Conservation (phyloP, 805 yeast species). For the Schwanniomyces pseudopolymorphus region DNA sequence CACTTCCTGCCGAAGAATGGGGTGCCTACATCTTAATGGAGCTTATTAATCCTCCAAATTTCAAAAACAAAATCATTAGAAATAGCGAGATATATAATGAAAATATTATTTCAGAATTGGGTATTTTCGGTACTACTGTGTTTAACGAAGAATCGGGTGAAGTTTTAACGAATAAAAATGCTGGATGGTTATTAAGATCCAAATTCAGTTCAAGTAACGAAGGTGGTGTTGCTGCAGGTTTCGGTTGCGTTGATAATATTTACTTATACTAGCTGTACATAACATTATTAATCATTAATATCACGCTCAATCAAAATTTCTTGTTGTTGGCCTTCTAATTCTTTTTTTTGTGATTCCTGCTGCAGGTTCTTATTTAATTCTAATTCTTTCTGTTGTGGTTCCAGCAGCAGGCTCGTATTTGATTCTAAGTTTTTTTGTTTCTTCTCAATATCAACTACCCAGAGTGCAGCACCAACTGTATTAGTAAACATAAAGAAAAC, state of each 20-base stretch:
- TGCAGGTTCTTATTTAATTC: too few relatives aligned
- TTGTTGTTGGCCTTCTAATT: background rate
- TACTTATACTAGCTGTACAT: constrained; percentile 39
- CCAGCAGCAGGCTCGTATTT: too few relatives aligned
- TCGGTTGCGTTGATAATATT: constrained; percentile 91
- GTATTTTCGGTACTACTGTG: constrained; percentile 80
- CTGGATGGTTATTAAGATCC: constrained; percentile 87
- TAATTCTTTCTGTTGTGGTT: too few relatives aligned
- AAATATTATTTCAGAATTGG: constrained; percentile 84
- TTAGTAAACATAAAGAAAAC: constrained; percentile 58
- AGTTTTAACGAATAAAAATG: constrained; percentile 59
- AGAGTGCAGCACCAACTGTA: constrained; percentile 61
- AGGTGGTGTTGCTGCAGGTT: constrained; percentile 99
- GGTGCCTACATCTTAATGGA: constrained; percentile 93
- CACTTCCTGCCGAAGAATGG: constrained; percentile 72
- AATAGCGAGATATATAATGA: constrained; percentile 63
- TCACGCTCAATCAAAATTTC: background rate
- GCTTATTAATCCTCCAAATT: constrained; percentile 74
- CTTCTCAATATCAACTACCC: constrained; percentile 49
- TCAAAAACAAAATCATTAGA: constrained; percentile 68
- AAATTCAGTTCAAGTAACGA: constrained; percentile 86
- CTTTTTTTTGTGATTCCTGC: too few relatives aligned
- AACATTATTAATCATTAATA: background rate
- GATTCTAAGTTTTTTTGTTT: constrained; percentile 5
- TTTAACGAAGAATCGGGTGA: constrained; percentile 66